Base-by-base conservation (phyloP, 768 basidiomycete genomes). In the Tephrocybe rancida region DNA sequence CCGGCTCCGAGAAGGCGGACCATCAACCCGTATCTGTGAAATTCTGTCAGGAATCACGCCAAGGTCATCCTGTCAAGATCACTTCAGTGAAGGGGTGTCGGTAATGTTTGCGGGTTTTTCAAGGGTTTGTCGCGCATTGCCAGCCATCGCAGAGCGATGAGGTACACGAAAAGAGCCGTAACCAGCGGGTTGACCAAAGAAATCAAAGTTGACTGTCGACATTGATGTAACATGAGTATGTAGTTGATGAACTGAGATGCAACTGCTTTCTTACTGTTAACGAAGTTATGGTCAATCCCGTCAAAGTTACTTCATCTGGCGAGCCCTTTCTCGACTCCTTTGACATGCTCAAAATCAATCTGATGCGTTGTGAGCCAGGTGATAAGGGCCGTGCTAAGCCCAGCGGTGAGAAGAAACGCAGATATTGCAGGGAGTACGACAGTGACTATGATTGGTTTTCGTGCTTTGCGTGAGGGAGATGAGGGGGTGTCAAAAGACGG, bases 341-440 rank as follows among this genome's bases (percentile, higher is more conserved):
- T 27, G n/a, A 7, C n/a, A 29, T 25, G 29, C 21, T 52, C 30
- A 16, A 18, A 24, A 1, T 45, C n/a, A n/a, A 35, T 30, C 11
- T 21, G 30, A 19, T 51, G 50, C 14, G 21, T 19, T 6, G 43
- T 7, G 18, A 51, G 14, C 41, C 42, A 51, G 11, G 18, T 27
- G n/a, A 51, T 24, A 16, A 51, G 21, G 11, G 24, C 7, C 25
- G 42, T 51, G 4, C 50, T 41, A 22, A 51, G 42, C 10, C 50
- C 50, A 5, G 42, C 50, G 34, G 50, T 51, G 21, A 51, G 39
- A 26, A 51, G 41, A 24, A 51, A 44, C 1, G 50, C 50, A 21
- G 26, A 22, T 6, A 51, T 14, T 10, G 50, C 25, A 2, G 50
- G 41, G 24, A 51, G 27, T 13, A 51, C 42, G 13, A 51, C 21